Conservation (phyloP, 805 yeast genomes). For the Candida suzukii region DNA sequence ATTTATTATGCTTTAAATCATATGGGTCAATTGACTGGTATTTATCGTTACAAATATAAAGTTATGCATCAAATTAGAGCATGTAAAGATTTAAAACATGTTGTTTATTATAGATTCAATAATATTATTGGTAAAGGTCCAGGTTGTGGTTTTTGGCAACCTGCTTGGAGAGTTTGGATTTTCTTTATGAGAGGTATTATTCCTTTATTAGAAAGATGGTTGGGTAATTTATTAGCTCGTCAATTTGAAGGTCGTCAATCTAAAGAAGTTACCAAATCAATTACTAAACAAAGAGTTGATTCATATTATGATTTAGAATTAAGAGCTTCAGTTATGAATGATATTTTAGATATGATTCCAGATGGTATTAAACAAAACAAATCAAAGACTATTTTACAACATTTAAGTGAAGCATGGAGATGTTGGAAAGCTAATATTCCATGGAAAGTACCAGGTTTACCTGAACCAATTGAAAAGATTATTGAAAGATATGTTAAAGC, state of each 20-base stretch:
- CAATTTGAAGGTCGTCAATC: conserved; percentile 95
- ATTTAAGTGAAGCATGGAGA: conserved; percentile 96
- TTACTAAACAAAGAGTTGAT: conserved; percentile 93
- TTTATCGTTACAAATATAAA: conserved; percentile 91
- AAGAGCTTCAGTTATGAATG: conserved; percentile 91
- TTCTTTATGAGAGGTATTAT: conserved; percentile 85
- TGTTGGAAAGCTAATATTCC: conserved; percentile 99
- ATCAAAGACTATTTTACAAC: conserved; percentile 83
- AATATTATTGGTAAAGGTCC: conserved; percentile 92
- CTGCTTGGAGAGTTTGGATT: conserved; percentile 97
- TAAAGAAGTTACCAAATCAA: conserved; percentile 86
- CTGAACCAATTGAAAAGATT: conserved; percentile 80
- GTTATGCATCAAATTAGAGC: conserved; percentile 98
- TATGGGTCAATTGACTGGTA: conserved; percentile 92
- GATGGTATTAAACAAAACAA: conserved; percentile 86
- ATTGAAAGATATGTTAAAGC: conserved; percentile 88
- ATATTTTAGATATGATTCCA: conserved; percentile 94
- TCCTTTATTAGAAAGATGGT: conserved; percentile 91
- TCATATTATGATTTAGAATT: conserved; percentile 91
- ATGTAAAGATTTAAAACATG: conserved; percentile 91
- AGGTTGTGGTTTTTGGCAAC: conserved; percentile 99
- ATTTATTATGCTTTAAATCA: conserved; percentile 85
- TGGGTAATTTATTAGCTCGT: conserved; percentile 82
- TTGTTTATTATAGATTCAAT: conserved; percentile 81
- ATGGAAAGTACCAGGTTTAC: conserved; percentile 96